Percentiles rank a stretch among this genome's conserved stretches.
Conservation (phyloP, 192 early-diverging fungal species). For the Backusella westeae region DNA sequence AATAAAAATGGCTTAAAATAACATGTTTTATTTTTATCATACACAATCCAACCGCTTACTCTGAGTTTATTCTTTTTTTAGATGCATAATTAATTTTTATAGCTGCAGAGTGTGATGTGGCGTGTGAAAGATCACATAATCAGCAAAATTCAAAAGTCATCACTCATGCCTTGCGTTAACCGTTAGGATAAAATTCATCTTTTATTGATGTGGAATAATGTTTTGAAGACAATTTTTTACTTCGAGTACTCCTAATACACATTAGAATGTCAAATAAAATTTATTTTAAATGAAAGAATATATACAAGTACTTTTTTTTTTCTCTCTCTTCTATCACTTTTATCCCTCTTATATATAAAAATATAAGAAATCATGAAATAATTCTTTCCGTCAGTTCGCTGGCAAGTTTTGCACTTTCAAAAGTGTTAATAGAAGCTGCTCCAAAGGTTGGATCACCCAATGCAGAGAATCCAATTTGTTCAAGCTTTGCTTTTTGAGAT, state of each 20-base stretch:
- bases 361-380: constrained; percentile 13
- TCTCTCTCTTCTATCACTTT: background rate
- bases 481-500: constrained; percentile 45
- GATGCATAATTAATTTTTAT: background rate
- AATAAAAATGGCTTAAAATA: background rate
- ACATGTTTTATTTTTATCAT: background rate
- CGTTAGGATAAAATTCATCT: background rate
- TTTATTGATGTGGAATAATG: too few relatives aligned
- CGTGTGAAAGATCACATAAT: background rate
- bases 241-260: background rate
- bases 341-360: background rate
- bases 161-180: background rate
- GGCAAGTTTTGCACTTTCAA: constrained; percentile 44
- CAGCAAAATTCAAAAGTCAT: background rate
- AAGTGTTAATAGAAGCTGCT: constrained; percentile 33
- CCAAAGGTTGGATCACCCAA: constrained; percentile 41
- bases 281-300: background rate
- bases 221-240: too few relatives aligned
- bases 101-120: background rate
- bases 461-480: constrained; percentile 47
- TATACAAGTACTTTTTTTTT: background rate
- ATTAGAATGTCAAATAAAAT: background rate
- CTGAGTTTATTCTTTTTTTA: background rate
- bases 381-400: constrained; percentile 49
- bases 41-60: background rate